Conservation (phyloP, 805 yeast species). For the Candida insectorum region DNA sequence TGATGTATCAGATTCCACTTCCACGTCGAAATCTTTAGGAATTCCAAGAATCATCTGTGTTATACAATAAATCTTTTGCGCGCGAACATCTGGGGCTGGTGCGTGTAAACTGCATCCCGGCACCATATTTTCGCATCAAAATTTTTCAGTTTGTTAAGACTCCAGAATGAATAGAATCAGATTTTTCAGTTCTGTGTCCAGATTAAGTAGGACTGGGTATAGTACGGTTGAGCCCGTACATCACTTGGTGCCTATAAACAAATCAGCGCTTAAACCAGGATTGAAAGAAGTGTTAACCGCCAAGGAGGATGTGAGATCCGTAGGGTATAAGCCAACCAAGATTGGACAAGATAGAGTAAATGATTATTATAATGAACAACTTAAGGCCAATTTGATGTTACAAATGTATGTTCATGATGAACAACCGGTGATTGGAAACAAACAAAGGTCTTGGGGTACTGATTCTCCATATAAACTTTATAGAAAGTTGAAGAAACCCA, state of each 20-base stretch:
- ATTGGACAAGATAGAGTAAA: slow-evolving; percentile 77
- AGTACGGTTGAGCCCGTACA: slow-evolving; percentile 89
- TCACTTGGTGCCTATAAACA: slow-evolving; percentile 75
- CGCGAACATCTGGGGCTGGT: slow-evolving; percentile 4
- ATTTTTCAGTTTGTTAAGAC: slow-evolving; percentile 6
- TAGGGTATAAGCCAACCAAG: slow-evolving; percentile 69
- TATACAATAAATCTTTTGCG: not conserved
- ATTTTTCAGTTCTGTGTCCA: slow-evolving; percentile 38
- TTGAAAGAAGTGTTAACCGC: slow-evolving; percentile 65
- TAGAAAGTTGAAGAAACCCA: slow-evolving; percentile 74
- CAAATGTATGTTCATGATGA: slow-evolving; percentile 72
- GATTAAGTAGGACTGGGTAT: slow-evolving; percentile 46
- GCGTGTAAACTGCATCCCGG: slow-evolving; percentile 4
- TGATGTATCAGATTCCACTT: slow-evolving; percentile 7
- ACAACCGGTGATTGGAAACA: slow-evolving; percentile 54
- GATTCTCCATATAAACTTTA: slow-evolving; percentile 85
- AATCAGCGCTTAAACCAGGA: slow-evolving; percentile 69
- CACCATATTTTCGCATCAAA: slow-evolving; percentile 5
- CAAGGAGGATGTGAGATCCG: slow-evolving; percentile 74
- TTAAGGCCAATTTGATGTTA: slow-evolving; percentile 74
- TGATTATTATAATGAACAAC: slow-evolving; percentile 72
- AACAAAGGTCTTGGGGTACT: slow-evolving; percentile 81
- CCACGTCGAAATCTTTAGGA: slow-evolving; percentile 21
- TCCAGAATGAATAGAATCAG: slow-evolving; percentile 9
- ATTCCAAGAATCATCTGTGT: slow-evolving; percentile 27